Conservation (phyloP, 2,329 filamentous ascomycete species). For the Botryotinia globosa region DNA sequence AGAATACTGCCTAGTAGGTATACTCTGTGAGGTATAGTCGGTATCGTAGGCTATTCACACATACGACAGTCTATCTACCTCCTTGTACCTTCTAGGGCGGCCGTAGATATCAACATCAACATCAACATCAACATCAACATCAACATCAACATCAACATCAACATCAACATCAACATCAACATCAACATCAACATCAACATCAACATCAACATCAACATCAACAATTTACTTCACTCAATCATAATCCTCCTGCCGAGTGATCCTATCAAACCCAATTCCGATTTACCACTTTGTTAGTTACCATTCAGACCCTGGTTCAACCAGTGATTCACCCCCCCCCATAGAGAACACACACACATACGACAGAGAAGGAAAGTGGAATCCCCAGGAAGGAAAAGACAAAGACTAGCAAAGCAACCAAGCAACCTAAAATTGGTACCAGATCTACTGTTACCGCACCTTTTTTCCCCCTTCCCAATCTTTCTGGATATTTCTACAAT, state of each 20-base stretch:
- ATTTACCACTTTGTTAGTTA: background rate
- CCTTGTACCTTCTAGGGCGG: background rate
- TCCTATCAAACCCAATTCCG: background rate
- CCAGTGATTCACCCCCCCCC: background rate
- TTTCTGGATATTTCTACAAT: slow-evolving; percentile 1
- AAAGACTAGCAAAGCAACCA: background rate
- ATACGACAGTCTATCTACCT: background rate
- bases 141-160: too few species aligned
- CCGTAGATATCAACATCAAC: background rate
- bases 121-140: too few species aligned
- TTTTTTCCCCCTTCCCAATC: background rate
- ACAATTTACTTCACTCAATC: background rate
- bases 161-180: too few species aligned
- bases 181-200: too few species aligned
- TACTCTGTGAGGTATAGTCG: too few species aligned
- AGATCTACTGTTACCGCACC: background rate
- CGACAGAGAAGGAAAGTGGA: background rate
- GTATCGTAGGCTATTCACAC: too few species aligned
- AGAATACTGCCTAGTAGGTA: background rate
- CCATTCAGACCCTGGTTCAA: background rate
- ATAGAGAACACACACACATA: background rate
- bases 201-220: background rate
- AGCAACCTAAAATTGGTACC: slow-evolving; percentile 2
- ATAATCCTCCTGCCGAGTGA: background rate
- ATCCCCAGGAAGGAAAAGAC: background rate